A percentile compares a stretch with the other conserved stretches of the same genome.
Evolutionary conservation across 805 yeast genomes (phyloP).

Genomic region (Wickerhamomyces strasburgensis): DNA sequence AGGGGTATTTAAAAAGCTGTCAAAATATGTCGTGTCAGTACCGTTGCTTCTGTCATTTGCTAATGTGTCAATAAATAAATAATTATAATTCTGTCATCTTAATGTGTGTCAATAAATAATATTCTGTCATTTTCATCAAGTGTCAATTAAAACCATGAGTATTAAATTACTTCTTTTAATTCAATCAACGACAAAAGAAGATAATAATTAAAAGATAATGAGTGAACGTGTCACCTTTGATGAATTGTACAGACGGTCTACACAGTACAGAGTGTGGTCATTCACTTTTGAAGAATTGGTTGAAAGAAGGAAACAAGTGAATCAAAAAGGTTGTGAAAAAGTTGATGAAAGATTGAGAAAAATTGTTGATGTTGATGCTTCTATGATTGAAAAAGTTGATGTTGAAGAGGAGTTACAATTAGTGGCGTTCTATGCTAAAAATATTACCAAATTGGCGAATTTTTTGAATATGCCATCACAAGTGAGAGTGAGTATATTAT

Average conservation of each 20-base stretch:
- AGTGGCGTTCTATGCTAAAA: constrained; percentile 67
- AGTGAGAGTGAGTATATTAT: constrained; percentile 41
- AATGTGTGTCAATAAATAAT: no score
- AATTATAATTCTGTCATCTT: no score
- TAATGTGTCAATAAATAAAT: no score
- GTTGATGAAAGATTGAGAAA: constrained; percentile 31
- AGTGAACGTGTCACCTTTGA: constrained; percentile 56
- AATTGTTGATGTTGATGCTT: constrained; percentile 25
- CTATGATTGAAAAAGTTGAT: constrained; percentile 38
- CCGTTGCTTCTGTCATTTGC: no score
- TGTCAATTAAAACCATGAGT: no score
- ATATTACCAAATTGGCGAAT: constrained; percentile 63
- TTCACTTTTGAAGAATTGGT: constrained; percentile 57
- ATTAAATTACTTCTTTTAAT: no score
- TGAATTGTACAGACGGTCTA: constrained; percentile 81
- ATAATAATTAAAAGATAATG: constrained; percentile 1
- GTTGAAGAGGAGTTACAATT: constrained; percentile 67
- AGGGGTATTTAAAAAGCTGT: no score
- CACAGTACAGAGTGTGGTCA: constrained; percentile 86
- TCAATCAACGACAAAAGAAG: no score
- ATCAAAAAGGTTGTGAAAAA: constrained; percentile 45
- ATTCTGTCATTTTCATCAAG: no score
- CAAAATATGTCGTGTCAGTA: no score
- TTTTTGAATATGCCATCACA: constrained; percentile 83
- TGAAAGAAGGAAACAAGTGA: constrained; percentile 42